Base-by-base conservation (phyloP, 2,329 filamentous ascomycete species). In the Diaporthe sp. region DNA sequence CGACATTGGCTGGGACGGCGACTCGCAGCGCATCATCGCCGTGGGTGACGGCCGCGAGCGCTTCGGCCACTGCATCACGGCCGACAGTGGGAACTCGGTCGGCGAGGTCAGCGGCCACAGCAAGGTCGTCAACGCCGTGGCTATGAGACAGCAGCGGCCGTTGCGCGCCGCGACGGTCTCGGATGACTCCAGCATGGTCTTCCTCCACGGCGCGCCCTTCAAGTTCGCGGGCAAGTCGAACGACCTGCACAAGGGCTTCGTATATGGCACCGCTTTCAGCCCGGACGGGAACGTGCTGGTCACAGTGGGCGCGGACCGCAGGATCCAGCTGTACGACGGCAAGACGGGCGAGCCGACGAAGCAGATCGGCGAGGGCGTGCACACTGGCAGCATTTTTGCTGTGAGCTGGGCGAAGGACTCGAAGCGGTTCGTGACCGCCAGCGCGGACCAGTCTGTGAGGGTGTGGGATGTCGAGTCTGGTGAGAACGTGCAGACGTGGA, bases 1-100 rank as follows among this genome's bases (percentile, higher is more conserved):
- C 83, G 97, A 99, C 83, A 92, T 99, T 79, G 96, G 95, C 1
- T 99, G 97, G 96, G 97, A 98, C 81, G 96, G 96, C 75, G 97
- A 99, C 85, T 98, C 94, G 77, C 96, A 98, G 87, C 93, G 97
- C 68, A 93, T 99, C 82, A 98, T 98, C 81, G 97, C 96, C 4
- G 96, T 99, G 7, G 97, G 97, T 60, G 94, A 98, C 80, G 97
- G 97, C 71, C 96, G 96, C 82, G 95, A 98, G 86, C 91, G 95
- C 74, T 98, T 95, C 83, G 96, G 96, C 19, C 94, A 96, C 84
- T 98, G 95, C 87, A 95, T 98, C 83, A 98, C 95, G 39, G 95
- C 94, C 79, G 97, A 98, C 85, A 97, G 95, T 82, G 97, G 97
- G 78, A 99, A 99, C 87, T 96, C 93, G 68, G 96, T 98, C 25